Conservation (phyloP, 2,329 filamentous ascomycete species). For the Trichoderma harzianum region DNA sequence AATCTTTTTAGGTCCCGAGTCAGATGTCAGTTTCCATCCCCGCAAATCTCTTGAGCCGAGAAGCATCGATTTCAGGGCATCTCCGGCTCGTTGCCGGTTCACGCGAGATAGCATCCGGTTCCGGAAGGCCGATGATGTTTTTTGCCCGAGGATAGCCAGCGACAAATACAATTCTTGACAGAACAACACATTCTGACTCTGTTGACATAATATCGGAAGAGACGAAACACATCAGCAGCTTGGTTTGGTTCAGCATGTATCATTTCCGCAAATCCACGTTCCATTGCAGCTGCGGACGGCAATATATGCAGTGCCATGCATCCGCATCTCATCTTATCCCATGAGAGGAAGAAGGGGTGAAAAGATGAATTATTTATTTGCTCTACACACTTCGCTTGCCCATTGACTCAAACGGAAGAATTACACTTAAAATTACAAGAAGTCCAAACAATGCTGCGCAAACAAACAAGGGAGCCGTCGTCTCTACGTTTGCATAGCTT, state of each 20-base stretch:
- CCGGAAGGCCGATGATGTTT: not conserved
- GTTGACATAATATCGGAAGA: not conserved
- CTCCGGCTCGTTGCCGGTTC: slow-evolving; percentile 4
- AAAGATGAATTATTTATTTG: not conserved
- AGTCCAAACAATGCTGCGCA: slow-evolving; percentile 18
- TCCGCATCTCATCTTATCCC: not conserved
- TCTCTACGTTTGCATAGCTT: slow-evolving; percentile 20
- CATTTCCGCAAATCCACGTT: not conserved
- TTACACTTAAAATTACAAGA: slow-evolving; percentile 17
- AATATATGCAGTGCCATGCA: not conserved
- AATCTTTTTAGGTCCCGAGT: not conserved
- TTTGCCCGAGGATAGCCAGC: not conserved
- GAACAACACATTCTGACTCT: not conserved
- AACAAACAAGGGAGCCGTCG: slow-evolving; percentile 19
- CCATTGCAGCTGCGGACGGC: not conserved
- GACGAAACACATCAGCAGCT: not conserved
- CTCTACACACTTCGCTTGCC: slow-evolving; percentile 17
- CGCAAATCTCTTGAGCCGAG: not conserved
- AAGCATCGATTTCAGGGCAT: not conserved
- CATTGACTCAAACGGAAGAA: slow-evolving; percentile 18
- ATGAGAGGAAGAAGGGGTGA: not conserved
- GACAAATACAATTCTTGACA: not conserved
- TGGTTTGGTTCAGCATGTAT: not conserved
- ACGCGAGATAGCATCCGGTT: not conserved
- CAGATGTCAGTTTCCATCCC: not conserved